Base-by-base conservation (phyloP, 352 stramenopile species). In the Pythium myriotylum region DNA sequence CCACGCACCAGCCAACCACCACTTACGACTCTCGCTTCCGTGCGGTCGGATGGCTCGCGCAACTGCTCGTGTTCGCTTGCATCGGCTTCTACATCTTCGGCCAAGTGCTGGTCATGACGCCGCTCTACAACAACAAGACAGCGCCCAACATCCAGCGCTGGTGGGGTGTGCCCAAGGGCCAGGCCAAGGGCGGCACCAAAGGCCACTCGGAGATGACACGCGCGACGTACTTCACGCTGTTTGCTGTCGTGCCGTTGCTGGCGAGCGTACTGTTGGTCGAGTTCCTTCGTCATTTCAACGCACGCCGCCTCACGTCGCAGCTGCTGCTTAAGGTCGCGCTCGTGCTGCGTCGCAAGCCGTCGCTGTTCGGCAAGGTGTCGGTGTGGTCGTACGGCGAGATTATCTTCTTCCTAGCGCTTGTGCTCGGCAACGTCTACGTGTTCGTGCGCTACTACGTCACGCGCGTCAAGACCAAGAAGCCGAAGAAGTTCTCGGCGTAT, bases 161-260 rank as follows among this genome's bases (percentile, higher is more conserved):
- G 71, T 78, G 61, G 55, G 74, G 65, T 8, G 68, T 77, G 20
- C 64, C 64, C 13, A 29, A 37, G 3, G 47, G 27, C 26, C 24
- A 53, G 7, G 46, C 55, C 14, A 57, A 45, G 39, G 55, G 42
- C 33, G 61, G 43, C 33, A 5, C 40, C 24, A 56, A 48, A 16
- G 67, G 68, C 35, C 63, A 81, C 55, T 22, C 41, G 0, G 77
- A 90, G 55, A 86, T 90, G 73, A 54, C 80, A 12, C 74, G 73
- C 4, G 67, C 70, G n/a, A 87, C 74, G 8, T 88, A 73, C 57
- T 77, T 88, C 35, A 64, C 73, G 37, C 60, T 91, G 12, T 73
- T 79, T 22, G 54, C 43, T 3, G 60, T 80, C 17, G 17, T 86
- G 7, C 76, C 81, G 3, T 29, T 90, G 8, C 13, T 78, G 32